Conservation (phyloP, 176 grass and related monocot species). For the Pharus latifolius region DNA sequence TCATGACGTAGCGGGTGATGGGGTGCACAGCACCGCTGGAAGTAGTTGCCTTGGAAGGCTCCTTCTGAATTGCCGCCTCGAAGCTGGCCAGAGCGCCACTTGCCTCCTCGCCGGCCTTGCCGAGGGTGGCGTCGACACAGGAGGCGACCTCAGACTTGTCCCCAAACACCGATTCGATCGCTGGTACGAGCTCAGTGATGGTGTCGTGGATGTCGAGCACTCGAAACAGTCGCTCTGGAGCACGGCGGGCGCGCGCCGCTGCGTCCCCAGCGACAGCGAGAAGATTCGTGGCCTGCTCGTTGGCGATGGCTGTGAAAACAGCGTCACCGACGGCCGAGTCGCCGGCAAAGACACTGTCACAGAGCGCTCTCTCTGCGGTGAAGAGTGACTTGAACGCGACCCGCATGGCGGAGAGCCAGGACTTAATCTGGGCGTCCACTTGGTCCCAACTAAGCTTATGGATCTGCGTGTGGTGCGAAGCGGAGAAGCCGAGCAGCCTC, state of each 20-base stretch:
- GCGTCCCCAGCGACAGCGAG: constrained; percentile 28
- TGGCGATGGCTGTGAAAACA: constrained; percentile 32
- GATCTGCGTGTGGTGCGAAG: not conserved
- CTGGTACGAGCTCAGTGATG: constrained; percentile 17
- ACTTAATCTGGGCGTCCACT: constrained; percentile 26
- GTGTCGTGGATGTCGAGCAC: constrained; percentile 59
- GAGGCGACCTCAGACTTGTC: not conserved
- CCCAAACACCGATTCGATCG: constrained; percentile 20
- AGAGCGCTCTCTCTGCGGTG: constrained; percentile 27
- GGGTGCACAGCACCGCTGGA: constrained; percentile 54
- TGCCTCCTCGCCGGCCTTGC: constrained; percentile 17
- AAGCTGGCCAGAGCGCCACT: constrained; percentile 13
- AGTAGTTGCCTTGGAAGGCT: constrained; percentile 13
- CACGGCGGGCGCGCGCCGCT: constrained; percentile 26
- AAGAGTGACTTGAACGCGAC: constrained; percentile 33
- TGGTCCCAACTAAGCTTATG: constrained; percentile 39
- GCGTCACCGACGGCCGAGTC: constrained; percentile 14
- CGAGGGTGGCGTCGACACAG: not conserved
- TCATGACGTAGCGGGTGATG: constrained; percentile 77
- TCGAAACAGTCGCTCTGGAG: constrained; percentile 52
- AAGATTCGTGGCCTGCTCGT: constrained; percentile 22
- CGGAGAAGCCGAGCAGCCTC: constrained; percentile 34
- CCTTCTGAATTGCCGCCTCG: constrained; percentile 52
- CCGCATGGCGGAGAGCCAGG: constrained; percentile 31
- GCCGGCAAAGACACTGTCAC: constrained; percentile 29